Conservation (phyloP, 495 filamentous ascomycete genomes). For the Aspergillus asperescens region DNA sequence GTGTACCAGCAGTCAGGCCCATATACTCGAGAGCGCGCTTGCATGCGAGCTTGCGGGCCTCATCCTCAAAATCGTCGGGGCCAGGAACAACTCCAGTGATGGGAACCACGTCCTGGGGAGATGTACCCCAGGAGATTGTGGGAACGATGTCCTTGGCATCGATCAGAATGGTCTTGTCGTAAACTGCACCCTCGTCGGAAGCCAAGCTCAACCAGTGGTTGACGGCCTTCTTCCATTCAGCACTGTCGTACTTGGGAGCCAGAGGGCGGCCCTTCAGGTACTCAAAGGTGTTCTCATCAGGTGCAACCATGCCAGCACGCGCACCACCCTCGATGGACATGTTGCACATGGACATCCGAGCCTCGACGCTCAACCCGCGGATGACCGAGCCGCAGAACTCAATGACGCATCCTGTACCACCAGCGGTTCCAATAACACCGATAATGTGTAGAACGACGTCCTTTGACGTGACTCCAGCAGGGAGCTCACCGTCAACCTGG, state of each 20-base stretch:
- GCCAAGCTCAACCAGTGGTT: slow-evolving; percentile 84
- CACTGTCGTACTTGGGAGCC: slow-evolving; percentile 73
- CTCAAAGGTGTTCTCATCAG: slow-evolving; percentile 88
- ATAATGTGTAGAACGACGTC: slow-evolving; percentile 94
- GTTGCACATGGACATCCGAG: slow-evolving; percentile 98
- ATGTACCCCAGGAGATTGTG: slow-evolving; percentile 95
- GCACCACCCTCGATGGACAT: slow-evolving; percentile 99
- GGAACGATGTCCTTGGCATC: slow-evolving; percentile 89
- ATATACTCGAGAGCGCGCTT: slow-evolving; percentile 89
- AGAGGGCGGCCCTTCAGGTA: slow-evolving; percentile 89
- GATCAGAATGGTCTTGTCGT: slow-evolving; percentile 80
- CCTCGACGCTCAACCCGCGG: slow-evolving; percentile 85
- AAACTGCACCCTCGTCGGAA: slow-evolving; percentile 80
- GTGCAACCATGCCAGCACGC: slow-evolving; percentile 92
- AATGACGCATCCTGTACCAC: slow-evolving; percentile 90
- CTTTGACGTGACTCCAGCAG: slow-evolving; percentile 92
- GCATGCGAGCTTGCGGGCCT: slow-evolving; percentile 70
- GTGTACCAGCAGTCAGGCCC: slow-evolving; percentile 78
- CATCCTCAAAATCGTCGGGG: slow-evolving; percentile 76
- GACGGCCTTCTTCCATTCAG: slow-evolving; percentile 86
- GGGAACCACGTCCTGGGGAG: slow-evolving; percentile 89
- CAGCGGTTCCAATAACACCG: slow-evolving; percentile 90
- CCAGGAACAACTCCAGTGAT: slow-evolving; percentile 87
- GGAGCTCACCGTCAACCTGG: slow-evolving; percentile 84
- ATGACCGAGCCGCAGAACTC: slow-evolving; percentile 97